Evolutionary conservation across 73 alveolate species (phyloP).

Genomic region (Paramecium sexaurelia): DNA sequence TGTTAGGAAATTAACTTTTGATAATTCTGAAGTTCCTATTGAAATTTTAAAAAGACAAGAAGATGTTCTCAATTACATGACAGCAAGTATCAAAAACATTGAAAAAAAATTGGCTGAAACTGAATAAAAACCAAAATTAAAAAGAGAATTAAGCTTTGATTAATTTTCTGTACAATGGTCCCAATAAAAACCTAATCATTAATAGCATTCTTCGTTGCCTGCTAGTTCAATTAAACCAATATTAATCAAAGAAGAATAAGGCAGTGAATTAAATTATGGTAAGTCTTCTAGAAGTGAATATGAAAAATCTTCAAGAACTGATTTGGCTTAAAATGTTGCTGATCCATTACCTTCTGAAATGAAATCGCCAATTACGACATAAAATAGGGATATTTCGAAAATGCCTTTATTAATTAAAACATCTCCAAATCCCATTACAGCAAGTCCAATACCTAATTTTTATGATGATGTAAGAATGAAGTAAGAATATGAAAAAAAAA

Average conservation of each 20-base stretch:
- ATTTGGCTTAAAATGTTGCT: slow-evolving; percentile 22
- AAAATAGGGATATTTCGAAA: background rate
- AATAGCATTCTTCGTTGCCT: background rate
- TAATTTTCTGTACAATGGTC: background rate
- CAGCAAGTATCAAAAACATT: slow-evolving; percentile 6
- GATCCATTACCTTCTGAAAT: background rate
- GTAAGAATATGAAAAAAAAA: slow-evolving; percentile 17
- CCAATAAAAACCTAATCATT: background rate
- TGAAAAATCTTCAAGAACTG: slow-evolving; percentile 20
- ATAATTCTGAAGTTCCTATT: slow-evolving; percentile 3
- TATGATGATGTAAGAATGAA: background rate
- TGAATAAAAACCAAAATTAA: slow-evolving; percentile 5
- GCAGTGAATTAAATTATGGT: background rate
- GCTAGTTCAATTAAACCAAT: slow-evolving; percentile 7
- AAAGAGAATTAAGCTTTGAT: slow-evolving; percentile 49
- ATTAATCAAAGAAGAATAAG: background rate
- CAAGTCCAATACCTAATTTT: background rate
- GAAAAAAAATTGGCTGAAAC: slow-evolving; percentile 36
- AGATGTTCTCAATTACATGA: background rate
- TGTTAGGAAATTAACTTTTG: background rate
- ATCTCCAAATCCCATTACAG: background rate
- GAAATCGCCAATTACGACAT: background rate
- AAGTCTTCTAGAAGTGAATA: background rate
- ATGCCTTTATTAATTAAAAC: background rate
- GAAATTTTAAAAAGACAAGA: slow-evolving; percentile 21